Conservation (phyloP, 805 yeast species). For the Pichia nanzhaoensis region DNA sequence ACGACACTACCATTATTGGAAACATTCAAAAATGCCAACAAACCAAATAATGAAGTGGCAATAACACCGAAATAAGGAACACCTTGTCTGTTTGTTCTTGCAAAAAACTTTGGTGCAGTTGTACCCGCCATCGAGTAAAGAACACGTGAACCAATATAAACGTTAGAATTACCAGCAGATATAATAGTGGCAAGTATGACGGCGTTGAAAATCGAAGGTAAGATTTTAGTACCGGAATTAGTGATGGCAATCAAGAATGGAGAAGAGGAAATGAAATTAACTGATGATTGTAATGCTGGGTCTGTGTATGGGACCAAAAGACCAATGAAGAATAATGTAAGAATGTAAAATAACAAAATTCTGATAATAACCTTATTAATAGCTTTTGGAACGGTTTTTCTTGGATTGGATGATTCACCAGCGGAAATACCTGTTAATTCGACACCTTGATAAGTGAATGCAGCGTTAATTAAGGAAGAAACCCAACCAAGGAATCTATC, state of each 20-base stretch:
- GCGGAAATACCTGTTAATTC: constrained; percentile 71
- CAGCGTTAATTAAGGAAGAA: constrained; percentile 61
- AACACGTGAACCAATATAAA: constrained; percentile 66
- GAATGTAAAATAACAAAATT: constrained; percentile 58
- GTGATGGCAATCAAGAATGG: constrained; percentile 69
- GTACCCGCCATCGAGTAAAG: constrained; percentile 58
- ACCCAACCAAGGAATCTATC: constrained; percentile 66
- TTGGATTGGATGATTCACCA: constrained; percentile 67
- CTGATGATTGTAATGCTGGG: constrained; percentile 35
- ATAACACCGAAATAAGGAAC: constrained; percentile 56
- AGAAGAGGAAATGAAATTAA: constrained; percentile 45
- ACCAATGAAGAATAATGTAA: constrained; percentile 62
- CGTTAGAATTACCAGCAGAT: constrained; percentile 76
- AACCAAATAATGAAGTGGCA: constrained; percentile 54
- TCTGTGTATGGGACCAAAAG: constrained; percentile 65
- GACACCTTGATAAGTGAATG: constrained; percentile 78
- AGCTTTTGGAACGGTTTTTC: constrained; percentile 65
- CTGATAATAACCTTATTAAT: constrained; percentile 62
- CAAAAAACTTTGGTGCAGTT: constrained; percentile 50
- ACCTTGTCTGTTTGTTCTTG: constrained; percentile 45
- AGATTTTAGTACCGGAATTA: constrained; percentile 57
- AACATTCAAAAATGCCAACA: constrained; percentile 54
- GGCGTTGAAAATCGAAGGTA: constrained; percentile 69
- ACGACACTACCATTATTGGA: constrained; percentile 49
- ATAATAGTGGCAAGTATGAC: constrained; percentile 59